Evolutionary conservation across 2,329 filamentous ascomycete genomes (phyloP), one percentile per base, ranked within the genome.

Genomic region (Penicillium sclerotiorum): DNA sequence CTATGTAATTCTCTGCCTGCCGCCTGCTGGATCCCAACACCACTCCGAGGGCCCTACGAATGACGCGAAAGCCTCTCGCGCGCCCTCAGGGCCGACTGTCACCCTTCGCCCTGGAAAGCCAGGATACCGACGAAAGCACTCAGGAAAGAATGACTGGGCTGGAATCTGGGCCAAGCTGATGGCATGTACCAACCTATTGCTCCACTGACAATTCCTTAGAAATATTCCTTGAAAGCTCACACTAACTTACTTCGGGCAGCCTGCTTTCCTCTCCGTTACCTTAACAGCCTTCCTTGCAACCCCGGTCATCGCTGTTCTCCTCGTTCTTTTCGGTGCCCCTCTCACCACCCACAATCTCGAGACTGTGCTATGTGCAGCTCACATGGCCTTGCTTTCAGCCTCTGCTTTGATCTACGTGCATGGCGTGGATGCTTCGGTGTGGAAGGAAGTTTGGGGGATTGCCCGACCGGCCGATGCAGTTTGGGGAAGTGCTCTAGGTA

Each of bases 311-410:
- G 72, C 79, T 67, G 67, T 83, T 36, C 73, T 85, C 30, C 81
- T 95, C 62, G 79, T 97, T 63, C 87, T 97, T 59, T 95, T 96
- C 72, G 94, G 94, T 65, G 94, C 93, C 7, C 94, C 94, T 0
- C 78, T 95, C 45, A 89, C 93, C 25, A 90, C 89, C 1, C 89
- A 96, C 69, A 75, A 87, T 43, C 67, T 78, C 4, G 87, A 95
- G 58, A 99, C 94, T 1, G 68, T 89, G 25, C 84, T 96, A 28
- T 88, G 86, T 69, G 88, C 90, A 2, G 81, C 87, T 1, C 92
- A 97, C 69, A 82, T 97, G 52, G 83, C 91, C 9, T 73, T 96
- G 0, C 83, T 99, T 11, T 83, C 84, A 15, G 78, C 89, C 0
- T 87, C 92, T 50, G 90, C 90, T 2, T 76, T 96, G 12, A 84